Conservation (phyloP, 1,139 yeast species). For the Dujonia santamariae region DNA sequence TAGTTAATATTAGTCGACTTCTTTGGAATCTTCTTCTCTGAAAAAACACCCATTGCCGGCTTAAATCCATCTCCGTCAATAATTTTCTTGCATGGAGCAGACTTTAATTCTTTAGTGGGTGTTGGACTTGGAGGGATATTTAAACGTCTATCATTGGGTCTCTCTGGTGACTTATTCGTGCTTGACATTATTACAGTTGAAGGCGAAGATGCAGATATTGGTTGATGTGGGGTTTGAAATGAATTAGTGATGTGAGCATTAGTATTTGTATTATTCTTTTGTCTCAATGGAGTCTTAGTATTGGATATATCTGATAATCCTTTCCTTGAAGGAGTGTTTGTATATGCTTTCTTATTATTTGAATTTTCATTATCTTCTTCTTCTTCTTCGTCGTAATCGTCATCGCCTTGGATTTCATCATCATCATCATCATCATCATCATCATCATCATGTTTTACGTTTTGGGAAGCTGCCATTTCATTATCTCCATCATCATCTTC, state of each 20-base stretch:
- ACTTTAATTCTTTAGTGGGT: constrained; percentile 28
- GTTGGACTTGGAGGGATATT: constrained; percentile 43
- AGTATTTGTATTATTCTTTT: not conserved
- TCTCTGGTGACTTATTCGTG: constrained; percentile 12
- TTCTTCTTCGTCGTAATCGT: constrained; percentile 11
- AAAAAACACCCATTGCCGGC: constrained; percentile 46
- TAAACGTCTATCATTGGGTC: constrained; percentile 4
- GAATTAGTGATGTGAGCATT: no score
- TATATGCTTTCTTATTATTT: not conserved
- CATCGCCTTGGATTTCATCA: constrained; percentile 12
- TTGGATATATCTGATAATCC: no score
- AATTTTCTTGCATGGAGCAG: constrained; percentile 4
- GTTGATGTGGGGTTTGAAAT: constrained; percentile 6
- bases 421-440: constrained; percentile 10
- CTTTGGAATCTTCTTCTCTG: constrained; percentile 20
- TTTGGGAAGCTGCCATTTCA: not conserved
- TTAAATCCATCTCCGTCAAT: constrained; percentile 15
- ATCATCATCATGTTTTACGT: not conserved
- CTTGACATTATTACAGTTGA: constrained; percentile 32
- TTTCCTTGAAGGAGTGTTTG: constrained; percentile 2
- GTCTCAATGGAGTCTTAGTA: constrained; percentile 1
- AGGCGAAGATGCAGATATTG: constrained; percentile 22
- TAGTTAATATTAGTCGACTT: constrained; percentile 1
- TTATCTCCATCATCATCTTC: constrained; percentile 1
- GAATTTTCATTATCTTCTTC: constrained; percentile 10